Conservation (phyloP, 2,329 filamentous ascomycete species). For the Fusarium proliferatum region DNA sequence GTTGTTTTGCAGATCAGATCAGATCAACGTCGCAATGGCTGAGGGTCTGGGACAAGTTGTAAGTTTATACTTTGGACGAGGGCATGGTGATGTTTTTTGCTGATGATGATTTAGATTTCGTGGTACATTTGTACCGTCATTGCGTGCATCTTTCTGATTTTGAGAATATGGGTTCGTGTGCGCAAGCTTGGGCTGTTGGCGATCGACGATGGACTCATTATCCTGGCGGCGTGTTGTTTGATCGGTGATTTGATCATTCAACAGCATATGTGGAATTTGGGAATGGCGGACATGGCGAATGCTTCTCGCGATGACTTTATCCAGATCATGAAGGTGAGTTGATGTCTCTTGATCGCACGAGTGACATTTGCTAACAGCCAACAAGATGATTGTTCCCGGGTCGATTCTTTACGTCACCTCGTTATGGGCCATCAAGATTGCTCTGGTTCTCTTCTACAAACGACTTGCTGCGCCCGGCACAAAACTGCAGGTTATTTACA, state of each 20-base stretch:
- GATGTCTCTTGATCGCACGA: too few relatives aligned
- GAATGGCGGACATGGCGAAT: slow-evolving; percentile 42
- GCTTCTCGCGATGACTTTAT: slow-evolving; percentile 40
- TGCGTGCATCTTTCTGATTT: slow-evolving; percentile 31
- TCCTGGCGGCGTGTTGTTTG: slow-evolving; percentile 32
- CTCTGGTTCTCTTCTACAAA: slow-evolving; percentile 56
- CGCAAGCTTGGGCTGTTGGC: slow-evolving; percentile 28
- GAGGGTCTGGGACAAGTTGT: slow-evolving; percentile 43
- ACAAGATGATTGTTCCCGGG: slow-evolving; percentile 54
- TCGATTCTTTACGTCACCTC: slow-evolving; percentile 55
- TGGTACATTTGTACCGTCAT: slow-evolving; percentile 40
- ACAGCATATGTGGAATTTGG: slow-evolving; percentile 42
- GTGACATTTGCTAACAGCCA: background rate
- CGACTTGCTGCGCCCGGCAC: slow-evolving; percentile 51
- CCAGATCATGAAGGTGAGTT: slow-evolving; percentile 41
- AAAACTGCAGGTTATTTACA: slow-evolving; percentile 52
- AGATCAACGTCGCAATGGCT: slow-evolving; percentile 37
- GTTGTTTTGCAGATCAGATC: slow-evolving; percentile 9
- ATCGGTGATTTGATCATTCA: slow-evolving; percentile 40
- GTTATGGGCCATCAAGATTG: slow-evolving; percentile 55
- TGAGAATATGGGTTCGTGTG: slow-evolving; percentile 36
- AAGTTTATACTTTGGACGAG: background rate
- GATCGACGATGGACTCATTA: slow-evolving; percentile 35
- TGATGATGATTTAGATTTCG: slow-evolving; percentile 30
- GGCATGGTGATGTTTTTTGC: background rate